phyloP scores from a whole-genome alignment of 1,139 yeast species.

The Pichia sp. region DNA sequence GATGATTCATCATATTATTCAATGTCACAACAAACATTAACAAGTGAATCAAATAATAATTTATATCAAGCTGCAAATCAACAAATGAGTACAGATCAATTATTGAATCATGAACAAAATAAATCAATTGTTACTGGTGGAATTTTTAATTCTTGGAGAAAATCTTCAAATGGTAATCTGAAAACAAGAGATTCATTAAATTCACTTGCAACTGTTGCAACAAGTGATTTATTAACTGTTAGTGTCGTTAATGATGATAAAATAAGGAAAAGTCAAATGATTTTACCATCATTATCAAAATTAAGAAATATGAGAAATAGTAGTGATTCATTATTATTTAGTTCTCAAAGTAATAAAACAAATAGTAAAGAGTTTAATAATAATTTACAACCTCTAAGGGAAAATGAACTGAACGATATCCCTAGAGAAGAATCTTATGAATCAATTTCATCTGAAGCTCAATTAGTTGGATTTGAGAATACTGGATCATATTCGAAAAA shows the following conservation, averaged over 20 bases:
- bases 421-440: constrained; percentile 13
- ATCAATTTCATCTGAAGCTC: constrained; percentile 29
- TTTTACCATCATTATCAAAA: constrained; percentile 15
- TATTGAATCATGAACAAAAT: constrained; percentile 1
- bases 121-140: constrained; percentile 3
- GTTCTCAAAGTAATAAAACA: neutral
- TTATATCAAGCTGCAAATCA: constrained; percentile 13
- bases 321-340: constrained; percentile 7
- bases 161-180: constrained; percentile 32
- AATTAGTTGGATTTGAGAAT: constrained; percentile 49
- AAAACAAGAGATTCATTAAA: constrained; percentile 56
- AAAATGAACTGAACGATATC: constrained; percentile 6
- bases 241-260: constrained; percentile 56
- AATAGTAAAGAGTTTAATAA: constrained; percentile 4
- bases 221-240: constrained; percentile 77
- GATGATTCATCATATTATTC: constrained; percentile 29
- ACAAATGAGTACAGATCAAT: constrained; percentile 13
- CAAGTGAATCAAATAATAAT: constrained; percentile 18
- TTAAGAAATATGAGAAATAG: constrained; percentile 4
- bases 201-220: constrained; percentile 79
- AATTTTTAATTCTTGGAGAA: constrained; percentile 62
- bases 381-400: constrained; percentile 14
- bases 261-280: constrained; percentile 31
- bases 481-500: constrained; percentile 22
- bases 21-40: constrained; percentile 17